Conservation (phyloP, 2,329 filamentous ascomycete species). For the Cladosporium sphaerospermum region DNA sequence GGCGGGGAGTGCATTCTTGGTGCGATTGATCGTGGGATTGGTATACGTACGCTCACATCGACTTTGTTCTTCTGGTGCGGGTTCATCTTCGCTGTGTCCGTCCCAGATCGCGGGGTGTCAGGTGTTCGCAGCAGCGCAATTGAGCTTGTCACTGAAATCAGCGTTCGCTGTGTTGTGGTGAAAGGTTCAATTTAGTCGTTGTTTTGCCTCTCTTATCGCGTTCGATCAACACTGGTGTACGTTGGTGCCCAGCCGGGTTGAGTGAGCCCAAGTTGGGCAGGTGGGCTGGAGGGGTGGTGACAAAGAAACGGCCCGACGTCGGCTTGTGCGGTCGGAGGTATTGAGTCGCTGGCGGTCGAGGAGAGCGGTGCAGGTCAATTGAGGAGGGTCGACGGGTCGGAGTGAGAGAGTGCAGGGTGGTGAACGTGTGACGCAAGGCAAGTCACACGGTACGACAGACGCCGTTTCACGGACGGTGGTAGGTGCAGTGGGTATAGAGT, state of each 20-base stretch:
- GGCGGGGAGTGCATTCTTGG: neutral
- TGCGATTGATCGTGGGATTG: conserved; percentile 10
- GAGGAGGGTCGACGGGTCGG: neutral
- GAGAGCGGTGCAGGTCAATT: neutral
- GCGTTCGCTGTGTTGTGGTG: neutral
- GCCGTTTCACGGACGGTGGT: neutral
- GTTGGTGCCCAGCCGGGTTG: too few relatives aligned
- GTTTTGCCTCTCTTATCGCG: too few relatives aligned
- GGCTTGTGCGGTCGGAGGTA: neutral
- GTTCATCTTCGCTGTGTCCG: conserved; percentile 57
- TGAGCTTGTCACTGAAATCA: neutral
- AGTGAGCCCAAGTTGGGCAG: neutral
- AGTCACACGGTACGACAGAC: neutral
- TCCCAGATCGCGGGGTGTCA: neutral
- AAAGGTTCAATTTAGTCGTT: too few relatives aligned
- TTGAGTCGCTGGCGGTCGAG: neutral
- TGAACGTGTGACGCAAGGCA: conserved; percentile 1
- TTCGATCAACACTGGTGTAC: too few relatives aligned
- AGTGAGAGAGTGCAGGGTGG: neutral
- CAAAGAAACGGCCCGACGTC: conserved; percentile 8
- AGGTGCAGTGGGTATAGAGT: conserved; percentile 8
- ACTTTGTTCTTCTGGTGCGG: conserved; percentile 98
- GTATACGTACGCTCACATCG: conserved; percentile 75
- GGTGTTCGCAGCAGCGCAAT: neutral
- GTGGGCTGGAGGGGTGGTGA: conserved; percentile 11